phyloP scores from a whole-genome alignment of 2,329 filamentous ascomycete genomes.

The Botrytis deweyae region DNA sequence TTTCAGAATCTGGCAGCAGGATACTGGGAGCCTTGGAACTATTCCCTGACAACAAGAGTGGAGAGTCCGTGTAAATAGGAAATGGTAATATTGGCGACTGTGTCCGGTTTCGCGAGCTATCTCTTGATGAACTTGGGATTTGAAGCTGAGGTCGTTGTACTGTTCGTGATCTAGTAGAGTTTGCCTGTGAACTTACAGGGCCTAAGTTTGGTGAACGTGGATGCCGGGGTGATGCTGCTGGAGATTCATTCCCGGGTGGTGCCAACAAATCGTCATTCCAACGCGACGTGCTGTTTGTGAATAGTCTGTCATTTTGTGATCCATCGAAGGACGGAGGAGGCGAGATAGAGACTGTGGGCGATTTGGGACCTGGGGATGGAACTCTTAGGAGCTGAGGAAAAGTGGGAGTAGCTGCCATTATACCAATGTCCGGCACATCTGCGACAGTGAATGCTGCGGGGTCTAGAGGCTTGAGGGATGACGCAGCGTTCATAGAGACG shows the following conservation, averaged over 20 bases:
- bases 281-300: conserved; percentile 35
- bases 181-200: conserved; percentile 21
- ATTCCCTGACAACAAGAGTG: conserved; percentile 32
- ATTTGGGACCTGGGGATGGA: conserved; percentile 38
- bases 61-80: conserved; percentile 39
- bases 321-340: conserved; percentile 31
- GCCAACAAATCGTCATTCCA: conserved; percentile 45
- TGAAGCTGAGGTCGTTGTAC: conserved; percentile 32
- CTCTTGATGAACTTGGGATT: conserved; percentile 36
- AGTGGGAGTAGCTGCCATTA: conserved; percentile 44
- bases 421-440: conserved; percentile 36
- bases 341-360: conserved; percentile 40
- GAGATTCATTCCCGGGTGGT: conserved; percentile 43
- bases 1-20: conserved; percentile 34
- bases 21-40: conserved; percentile 37
- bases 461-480: conserved; percentile 23
- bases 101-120: conserved; percentile 31
- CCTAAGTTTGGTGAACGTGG: neutral
- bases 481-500: conserved; percentile 38
- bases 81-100: conserved; percentile 37
- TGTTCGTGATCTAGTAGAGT: conserved; percentile 27
- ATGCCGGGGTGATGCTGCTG: conserved; percentile 27
- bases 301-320: conserved; percentile 37
- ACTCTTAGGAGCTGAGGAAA: conserved; percentile 39
- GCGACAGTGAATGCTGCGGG: conserved; percentile 34